Conservation (phyloP, 176 grass and related monocot species). For the Zizania latifolia region DNA sequence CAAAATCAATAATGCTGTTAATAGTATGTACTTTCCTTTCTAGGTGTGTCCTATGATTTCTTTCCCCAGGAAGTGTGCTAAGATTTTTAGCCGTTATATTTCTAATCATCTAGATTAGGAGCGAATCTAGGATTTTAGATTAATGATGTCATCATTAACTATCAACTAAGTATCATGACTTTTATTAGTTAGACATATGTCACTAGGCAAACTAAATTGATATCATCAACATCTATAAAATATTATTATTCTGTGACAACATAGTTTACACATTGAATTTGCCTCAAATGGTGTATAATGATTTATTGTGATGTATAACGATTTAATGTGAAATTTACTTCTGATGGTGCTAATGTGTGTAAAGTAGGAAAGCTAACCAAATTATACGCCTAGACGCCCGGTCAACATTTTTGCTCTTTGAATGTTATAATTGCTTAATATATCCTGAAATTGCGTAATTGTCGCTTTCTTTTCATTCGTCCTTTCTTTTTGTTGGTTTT, state of each 20-base stretch:
- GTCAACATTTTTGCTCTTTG: background rate
- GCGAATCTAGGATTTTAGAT: too few relatives aligned
- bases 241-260: too few relatives aligned
- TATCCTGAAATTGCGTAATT: background rate
- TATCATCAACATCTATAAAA: too few relatives aligned
- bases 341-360: background rate
- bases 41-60: background rate
- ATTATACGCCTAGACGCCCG: accelerated
- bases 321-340: background rate
- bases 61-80: too few relatives aligned
- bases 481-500: background rate
- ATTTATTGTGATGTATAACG: background rate
- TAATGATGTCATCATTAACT: too few relatives aligned
- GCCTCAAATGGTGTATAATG: background rate
- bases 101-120: too few relatives aligned
- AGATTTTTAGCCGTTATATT: background rate
- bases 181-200: too few relatives aligned
- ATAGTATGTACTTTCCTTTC: too few relatives aligned
- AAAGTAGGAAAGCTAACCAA: background rate
- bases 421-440: background rate
- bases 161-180: too few relatives aligned
- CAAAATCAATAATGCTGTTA: too few relatives aligned
- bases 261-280: too few relatives aligned
- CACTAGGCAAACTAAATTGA: too few relatives aligned
- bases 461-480: background rate